Base-by-base conservation (phyloP, 2,329 filamentous ascomycete species). In the Fusarium scirpi region DNA sequence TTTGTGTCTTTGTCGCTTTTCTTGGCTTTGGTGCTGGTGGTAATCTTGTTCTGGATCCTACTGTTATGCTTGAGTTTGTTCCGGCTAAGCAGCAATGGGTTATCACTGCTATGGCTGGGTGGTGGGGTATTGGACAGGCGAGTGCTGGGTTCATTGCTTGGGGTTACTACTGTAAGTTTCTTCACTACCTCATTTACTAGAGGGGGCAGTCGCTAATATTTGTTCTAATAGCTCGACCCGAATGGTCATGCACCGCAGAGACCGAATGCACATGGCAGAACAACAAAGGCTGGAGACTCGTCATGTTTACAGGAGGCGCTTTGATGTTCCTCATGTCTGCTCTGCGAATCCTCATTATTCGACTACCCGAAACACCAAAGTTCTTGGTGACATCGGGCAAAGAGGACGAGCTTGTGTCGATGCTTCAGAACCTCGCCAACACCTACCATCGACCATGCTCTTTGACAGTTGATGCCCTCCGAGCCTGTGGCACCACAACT, bases 261-360 rank as follows among this genome's bases (percentile, higher is more conserved):
- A 29, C 29, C 0, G 41, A 55, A 12, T 68, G 65, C 7, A 51
- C 47, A 0, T 20, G 45, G 11, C 10, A 27, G 2, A 45, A 44
- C 10, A 68, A 69, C 8, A 59, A 54, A 25, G 53, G 48, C 0
- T 68, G 65, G 65, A 46, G 65, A 13, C 68, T 69, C 7, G 38
- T 65, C n/a, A 69, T 68, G 65, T 65, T 68, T n/a, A 69, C 65
- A 5, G 49, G 65, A 1, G 65, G 65, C 6, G 53, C 59, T 0
- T 41, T 68, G 0, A 66, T 68, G 11, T 65, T 68, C 25, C 18
- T 52, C 1, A 41, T 68, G 16, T 68, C 65, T 0, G 25, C 68
- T 3, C 48, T 68, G 8, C 65, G 65, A 22, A 40, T 68, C 13
- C 49, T 61, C 2, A 18, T 68, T 0, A 32, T 68, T 8, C 16